Conservation (phyloP, 352 stramenopile species). For the Blastocystis sp. region DNA sequence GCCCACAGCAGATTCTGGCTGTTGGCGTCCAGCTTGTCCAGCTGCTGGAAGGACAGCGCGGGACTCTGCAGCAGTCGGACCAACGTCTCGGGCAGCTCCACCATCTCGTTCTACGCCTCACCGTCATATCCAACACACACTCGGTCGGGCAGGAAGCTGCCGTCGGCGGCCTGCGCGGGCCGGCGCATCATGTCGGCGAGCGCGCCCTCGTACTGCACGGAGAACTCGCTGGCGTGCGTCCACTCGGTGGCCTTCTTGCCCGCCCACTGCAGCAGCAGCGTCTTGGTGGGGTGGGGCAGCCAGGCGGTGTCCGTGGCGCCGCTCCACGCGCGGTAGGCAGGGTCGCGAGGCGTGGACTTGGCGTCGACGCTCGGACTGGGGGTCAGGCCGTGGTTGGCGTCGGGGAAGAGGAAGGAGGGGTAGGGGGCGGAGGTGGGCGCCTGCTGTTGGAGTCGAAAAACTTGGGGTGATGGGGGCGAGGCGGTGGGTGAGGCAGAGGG, state of each 20-base stretch:
- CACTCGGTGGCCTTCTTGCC: background rate
- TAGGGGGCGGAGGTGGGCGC: background rate
- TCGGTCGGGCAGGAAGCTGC: background rate
- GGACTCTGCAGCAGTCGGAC: background rate
- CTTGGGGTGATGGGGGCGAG: background rate
- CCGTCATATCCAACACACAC: background rate
- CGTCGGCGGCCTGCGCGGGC: no score
- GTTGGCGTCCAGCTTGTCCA: background rate
- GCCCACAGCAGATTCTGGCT: background rate
- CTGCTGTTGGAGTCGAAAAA: background rate
- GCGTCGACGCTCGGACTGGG: no score
- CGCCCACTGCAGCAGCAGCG: background rate
- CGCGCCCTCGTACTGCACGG: background rate
- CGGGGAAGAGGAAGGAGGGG: background rate
- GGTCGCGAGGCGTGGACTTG: no score
- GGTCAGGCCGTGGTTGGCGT: no score
- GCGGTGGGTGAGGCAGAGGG: background rate
- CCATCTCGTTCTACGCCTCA: background rate
- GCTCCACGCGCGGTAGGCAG: no score
- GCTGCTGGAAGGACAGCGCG: background rate
- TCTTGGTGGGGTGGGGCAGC: background rate
- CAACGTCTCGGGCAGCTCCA: background rate
- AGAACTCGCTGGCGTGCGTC: background rate
- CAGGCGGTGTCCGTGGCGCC: background rate
- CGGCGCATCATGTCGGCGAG: background rate